Evolutionary conservation across 805 yeast species (phyloP).

Genomic region (Barnettozyma sucrosica): DNA sequence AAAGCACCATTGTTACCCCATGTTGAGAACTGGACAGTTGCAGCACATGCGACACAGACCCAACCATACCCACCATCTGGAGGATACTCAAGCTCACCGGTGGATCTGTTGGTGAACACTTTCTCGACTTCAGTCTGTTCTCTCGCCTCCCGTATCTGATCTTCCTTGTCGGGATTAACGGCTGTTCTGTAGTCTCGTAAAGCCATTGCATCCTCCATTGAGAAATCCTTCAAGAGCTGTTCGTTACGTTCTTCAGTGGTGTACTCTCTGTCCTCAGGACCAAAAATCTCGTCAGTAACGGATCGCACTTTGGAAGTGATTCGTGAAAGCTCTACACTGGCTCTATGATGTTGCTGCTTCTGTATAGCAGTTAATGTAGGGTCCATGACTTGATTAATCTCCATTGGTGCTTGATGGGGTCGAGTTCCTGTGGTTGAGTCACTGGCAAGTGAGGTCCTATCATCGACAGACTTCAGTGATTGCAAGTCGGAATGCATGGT

Average conservation of each 20-base stretch:
- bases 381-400: background rate
- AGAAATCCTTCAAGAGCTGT: slow-evolving; percentile 10
- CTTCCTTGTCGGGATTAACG: background rate
- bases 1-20: slow-evolving; percentile 66
- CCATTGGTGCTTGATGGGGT: background rate
- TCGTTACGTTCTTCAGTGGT: slow-evolving; percentile 10
- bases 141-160: background rate
- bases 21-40: slow-evolving; percentile 47
- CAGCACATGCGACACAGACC: slow-evolving; percentile 50
- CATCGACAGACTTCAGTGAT: background rate
- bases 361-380: background rate
- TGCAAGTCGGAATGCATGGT: background rate
- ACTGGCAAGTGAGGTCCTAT: background rate
- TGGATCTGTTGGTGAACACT: slow-evolving; percentile 31
- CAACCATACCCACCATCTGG: slow-evolving; percentile 72
- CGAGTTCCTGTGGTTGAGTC: background rate
- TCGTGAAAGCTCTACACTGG: background rate
- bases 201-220: slow-evolving; percentile 4
- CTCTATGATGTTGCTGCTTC: background rate
- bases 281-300: background rate
- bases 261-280: background rate
- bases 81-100: slow-evolving; percentile 32
- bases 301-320: slow-evolving; percentile 3
- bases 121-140: slow-evolving; percentile 18
- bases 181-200: slow-evolving; percentile 1